Percentiles rank a stretch among this genome's conserved stretches.
Conservation (phyloP, 2,329 filamentous ascomycete species). For the Leptographium procerum region DNA sequence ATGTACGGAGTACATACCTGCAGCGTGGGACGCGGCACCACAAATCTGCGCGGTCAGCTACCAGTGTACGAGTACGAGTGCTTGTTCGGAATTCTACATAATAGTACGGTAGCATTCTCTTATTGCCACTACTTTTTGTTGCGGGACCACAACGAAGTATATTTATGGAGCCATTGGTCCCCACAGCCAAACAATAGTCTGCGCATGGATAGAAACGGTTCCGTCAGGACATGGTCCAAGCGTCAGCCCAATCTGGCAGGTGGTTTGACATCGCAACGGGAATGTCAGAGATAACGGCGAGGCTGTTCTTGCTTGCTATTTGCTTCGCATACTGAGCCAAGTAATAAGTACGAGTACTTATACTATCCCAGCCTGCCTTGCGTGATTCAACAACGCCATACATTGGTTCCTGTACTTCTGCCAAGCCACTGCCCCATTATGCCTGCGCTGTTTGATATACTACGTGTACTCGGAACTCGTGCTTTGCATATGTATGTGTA, state of each 20-base stretch:
- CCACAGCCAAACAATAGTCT: neutral
- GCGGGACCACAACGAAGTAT: neutral
- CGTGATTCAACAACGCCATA: neutral
- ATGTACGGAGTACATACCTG: neutral
- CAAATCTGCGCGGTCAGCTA: neutral
- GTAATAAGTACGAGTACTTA: too few relatives aligned
- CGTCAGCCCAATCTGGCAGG: neutral
- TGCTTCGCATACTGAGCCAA: neutral
- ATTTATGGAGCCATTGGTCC: neutral
- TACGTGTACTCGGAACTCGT: too few relatives aligned
- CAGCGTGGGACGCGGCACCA: neutral
- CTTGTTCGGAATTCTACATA: too few relatives aligned
- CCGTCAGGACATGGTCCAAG: constrained; percentile 1
- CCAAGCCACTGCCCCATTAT: neutral
- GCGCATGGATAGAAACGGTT: neutral
- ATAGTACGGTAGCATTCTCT: too few relatives aligned
- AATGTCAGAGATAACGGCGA: neutral
- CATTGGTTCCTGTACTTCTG: neutral
- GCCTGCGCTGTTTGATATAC: too few relatives aligned
- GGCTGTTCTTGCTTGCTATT: neutral
- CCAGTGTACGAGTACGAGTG: too few relatives aligned
- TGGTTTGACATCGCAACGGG: neutral
- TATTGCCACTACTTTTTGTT: too few relatives aligned
- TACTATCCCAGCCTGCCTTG: too few relatives aligned
- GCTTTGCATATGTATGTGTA: too few relatives aligned